Evolutionary conservation across 225 moss, liverwort and hornwort species (phyloP).

Genomic region (Anthoceros angustus): DNA sequence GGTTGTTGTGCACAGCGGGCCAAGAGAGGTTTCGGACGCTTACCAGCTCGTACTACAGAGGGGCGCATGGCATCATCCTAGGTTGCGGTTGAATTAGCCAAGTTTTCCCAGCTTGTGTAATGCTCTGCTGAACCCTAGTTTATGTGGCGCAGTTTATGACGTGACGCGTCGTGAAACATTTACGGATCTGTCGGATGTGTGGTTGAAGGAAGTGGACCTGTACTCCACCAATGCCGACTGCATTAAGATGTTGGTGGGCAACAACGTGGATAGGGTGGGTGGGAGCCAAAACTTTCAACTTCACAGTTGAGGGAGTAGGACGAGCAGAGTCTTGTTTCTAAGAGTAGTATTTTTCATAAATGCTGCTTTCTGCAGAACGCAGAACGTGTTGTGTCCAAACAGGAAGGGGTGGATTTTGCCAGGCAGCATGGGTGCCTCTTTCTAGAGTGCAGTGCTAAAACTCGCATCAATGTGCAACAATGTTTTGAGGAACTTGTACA

Average conservation of each 20-base stretch:
- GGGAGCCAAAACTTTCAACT: not conserved
- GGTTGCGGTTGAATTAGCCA: conserved; percentile 9
- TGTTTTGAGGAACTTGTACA: conserved; percentile 97
- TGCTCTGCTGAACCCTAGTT: not conserved
- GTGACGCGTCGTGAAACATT: conserved; percentile 80
- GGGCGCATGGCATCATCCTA: conserved; percentile 77
- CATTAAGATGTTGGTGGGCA: conserved; percentile 93
- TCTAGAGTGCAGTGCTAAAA: conserved; percentile 87
- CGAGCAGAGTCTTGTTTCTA: too few relatives aligned
- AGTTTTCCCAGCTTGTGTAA: not conserved
- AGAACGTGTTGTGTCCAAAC: conserved; percentile 72
- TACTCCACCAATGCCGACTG: conserved; percentile 77
- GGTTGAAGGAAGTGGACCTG: conserved; percentile 80
- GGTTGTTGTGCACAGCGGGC: conserved; percentile 26
- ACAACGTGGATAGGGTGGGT: conserved; percentile 57
- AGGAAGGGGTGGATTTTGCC: conserved; percentile 90
- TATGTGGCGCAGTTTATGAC: conserved; percentile 47
- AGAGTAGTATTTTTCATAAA: too few relatives aligned
- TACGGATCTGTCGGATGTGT: conserved; percentile 74
- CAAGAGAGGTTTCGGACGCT: conserved; percentile 89
- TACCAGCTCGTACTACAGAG: conserved; percentile 84
- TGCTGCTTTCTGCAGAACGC: conserved; percentile 30
- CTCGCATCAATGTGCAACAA: conserved; percentile 72
- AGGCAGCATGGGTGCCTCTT: conserved; percentile 91
- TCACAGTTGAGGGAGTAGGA: not conserved